Evolutionary conservation across 2,329 filamentous ascomycete species (phyloP).

Genomic region (Drechslera avenae): DNA sequence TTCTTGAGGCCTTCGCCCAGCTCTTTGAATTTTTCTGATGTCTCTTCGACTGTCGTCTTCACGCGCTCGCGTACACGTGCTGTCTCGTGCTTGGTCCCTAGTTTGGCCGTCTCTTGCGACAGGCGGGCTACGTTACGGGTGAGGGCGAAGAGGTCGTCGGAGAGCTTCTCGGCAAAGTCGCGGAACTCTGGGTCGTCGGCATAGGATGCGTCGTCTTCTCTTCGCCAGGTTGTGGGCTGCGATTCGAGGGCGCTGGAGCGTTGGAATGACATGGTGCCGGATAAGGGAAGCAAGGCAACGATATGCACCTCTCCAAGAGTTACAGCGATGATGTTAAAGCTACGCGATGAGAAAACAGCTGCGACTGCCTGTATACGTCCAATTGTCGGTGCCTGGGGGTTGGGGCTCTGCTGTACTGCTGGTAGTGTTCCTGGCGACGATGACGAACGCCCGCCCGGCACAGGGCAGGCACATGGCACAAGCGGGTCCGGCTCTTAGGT

Average conservation of each 20-base stretch:
- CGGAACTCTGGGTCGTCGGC: constrained; percentile 92
- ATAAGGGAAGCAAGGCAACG: not conserved
- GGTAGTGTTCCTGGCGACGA: constrained; percentile 30
- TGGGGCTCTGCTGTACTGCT: constrained; percentile 19
- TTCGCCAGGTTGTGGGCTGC: constrained; percentile 70
- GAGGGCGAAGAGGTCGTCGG: constrained; percentile 85
- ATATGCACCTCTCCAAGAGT: too few species aligned
- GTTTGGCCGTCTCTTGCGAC: constrained; percentile 78
- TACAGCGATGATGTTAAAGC: not conserved
- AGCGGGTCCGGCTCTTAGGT: constrained; percentile 16
- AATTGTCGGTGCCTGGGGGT: constrained; percentile 33
- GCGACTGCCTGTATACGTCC: constrained; percentile 14
- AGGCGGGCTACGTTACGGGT: constrained; percentile 87
- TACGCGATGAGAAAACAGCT: constrained; percentile 12
- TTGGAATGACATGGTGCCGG: constrained; percentile 80
- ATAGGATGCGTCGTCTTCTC: constrained; percentile 75
- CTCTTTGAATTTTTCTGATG: constrained; percentile 83
- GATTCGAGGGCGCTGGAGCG: constrained; percentile 84
- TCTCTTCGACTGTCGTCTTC: constrained; percentile 84
- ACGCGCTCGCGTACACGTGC: constrained; percentile 89
- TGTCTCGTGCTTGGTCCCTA: constrained; percentile 90
- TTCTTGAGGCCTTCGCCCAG: constrained; percentile 94
- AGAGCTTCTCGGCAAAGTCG: constrained; percentile 78
- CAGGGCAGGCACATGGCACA: constrained; percentile 26
- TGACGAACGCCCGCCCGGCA: constrained; percentile 31